Conservation (phyloP, 495 filamentous ascomycete genomes). For the Daldinia grandis region DNA sequence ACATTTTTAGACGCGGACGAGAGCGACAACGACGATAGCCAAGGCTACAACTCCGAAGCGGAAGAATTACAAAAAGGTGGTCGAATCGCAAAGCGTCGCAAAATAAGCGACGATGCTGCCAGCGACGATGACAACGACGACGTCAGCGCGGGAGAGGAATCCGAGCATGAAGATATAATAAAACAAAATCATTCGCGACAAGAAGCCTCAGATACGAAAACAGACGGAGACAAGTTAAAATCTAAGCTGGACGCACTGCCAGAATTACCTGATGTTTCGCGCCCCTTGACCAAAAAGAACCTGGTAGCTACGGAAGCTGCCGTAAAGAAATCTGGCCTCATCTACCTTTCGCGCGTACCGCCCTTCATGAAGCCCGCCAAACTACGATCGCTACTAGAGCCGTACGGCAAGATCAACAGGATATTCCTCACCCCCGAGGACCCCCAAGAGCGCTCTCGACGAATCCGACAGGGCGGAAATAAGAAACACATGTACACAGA, state of each 20-base stretch:
- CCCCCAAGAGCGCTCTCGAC: constrained; percentile 63
- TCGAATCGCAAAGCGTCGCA: constrained; percentile 71
- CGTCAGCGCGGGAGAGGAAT: constrained; percentile 42
- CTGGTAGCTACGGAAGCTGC: constrained; percentile 65
- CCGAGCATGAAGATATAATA: constrained; percentile 22
- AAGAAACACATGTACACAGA: constrained; percentile 88
- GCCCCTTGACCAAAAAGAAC: constrained; percentile 66
- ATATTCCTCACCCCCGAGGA: constrained; percentile 90
- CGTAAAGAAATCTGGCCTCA: constrained; percentile 73
- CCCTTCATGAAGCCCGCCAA: constrained; percentile 94
- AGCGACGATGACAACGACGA: constrained; percentile 45
- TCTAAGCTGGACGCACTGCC: constrained; percentile 28
- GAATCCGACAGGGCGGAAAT: constrained; percentile 77
- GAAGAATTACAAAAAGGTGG: constrained; percentile 71
- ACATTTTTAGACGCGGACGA: constrained; percentile 75
- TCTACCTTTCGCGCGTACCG: constrained; percentile 90
- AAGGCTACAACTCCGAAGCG: constrained; percentile 74
- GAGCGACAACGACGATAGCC: constrained; percentile 71
- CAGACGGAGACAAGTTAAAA: constrained; percentile 34
- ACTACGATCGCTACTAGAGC: constrained; percentile 77
- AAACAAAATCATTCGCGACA: constrained; percentile 41
- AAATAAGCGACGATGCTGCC: constrained; percentile 59
- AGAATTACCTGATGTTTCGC: constrained; percentile 56
- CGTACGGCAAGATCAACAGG: constrained; percentile 80
- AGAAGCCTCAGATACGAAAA: constrained; percentile 30